A percentile compares a stretch with the other conserved stretches of the same genome.
These are phyloP conservation scores for Didymella exigua DNA, from an alignment of 2,329 filamentous ascomycete genomes.

Conservation along the genomic window DNA sequence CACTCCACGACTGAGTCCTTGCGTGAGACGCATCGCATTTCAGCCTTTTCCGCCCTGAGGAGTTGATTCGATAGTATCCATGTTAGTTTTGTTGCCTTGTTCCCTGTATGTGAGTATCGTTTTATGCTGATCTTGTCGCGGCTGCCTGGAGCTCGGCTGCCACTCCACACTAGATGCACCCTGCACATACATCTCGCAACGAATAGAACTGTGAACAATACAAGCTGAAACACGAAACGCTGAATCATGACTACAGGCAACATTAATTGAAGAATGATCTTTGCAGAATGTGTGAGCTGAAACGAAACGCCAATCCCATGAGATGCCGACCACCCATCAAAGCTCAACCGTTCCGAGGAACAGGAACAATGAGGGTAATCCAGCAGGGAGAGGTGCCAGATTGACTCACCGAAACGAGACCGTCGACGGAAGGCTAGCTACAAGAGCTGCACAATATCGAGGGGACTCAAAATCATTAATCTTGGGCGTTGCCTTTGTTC, in stretches of 20 bases:
- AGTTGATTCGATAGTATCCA: background rate
- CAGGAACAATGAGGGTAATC: constrained; percentile 31
- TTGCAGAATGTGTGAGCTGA: constrained; percentile 36
- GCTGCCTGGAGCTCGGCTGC: constrained; percentile 7
- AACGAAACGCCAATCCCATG: constrained; percentile 44
- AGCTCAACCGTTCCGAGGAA: constrained; percentile 22
- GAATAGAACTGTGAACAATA: background rate
- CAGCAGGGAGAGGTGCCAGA: constrained; percentile 41
- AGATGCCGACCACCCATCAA: constrained; percentile 31
- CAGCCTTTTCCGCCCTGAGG: background rate
- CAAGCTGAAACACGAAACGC: background rate
- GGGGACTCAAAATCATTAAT: constrained; percentile 25
- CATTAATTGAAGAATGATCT: background rate
- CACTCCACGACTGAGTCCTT: constrained; percentile 22
- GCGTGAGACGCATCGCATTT: constrained; percentile 1
- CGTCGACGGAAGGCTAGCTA: constrained; percentile 14
- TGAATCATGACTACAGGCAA: background rate
- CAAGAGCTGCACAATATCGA: constrained; percentile 18
- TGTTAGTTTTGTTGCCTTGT: background rate
- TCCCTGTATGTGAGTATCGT: background rate
- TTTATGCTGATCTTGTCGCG: background rate
- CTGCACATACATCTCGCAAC: background rate
- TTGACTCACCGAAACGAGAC: constrained; percentile 30
- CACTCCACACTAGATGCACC: background rate
- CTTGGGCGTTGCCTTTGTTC: constrained; percentile 47